Evolutionary conservation across 2,329 filamentous ascomycete genomes (phyloP).

Genomic region (Pseudogymnoascus sp.): DNA sequence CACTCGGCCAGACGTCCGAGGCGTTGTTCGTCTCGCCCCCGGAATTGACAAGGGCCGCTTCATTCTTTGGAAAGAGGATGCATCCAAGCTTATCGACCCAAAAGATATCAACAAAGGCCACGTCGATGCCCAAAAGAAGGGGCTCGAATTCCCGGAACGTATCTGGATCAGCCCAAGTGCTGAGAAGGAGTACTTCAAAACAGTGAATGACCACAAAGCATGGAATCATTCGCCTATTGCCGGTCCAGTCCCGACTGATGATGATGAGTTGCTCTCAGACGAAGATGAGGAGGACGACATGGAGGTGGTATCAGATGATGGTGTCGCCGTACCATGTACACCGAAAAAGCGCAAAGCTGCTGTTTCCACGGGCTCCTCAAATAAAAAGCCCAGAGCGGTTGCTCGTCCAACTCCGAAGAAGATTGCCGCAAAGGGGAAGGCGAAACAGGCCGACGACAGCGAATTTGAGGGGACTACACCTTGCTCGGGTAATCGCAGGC

Average conservation of each 20-base stretch:
- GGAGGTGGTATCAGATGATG: not conserved
- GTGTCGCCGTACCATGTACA: not conserved
- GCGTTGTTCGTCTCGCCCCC: conserved; percentile 6
- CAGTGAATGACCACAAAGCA: not conserved
- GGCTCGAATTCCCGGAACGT: not conserved
- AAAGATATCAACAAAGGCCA: conserved; percentile 11
- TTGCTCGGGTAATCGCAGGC: not conserved
- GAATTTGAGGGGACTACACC: not conserved
- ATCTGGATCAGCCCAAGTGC: not conserved
- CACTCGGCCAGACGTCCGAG: conserved; percentile 22
- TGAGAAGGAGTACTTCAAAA: not conserved
- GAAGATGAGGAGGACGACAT: not conserved
- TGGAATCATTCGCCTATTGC: not conserved
- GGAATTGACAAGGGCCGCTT: conserved; percentile 7
- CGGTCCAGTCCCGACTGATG: not conserved
- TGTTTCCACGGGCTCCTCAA: not conserved
- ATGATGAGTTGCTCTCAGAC: not conserved
- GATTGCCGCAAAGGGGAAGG: not conserved
- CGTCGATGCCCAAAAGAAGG: not conserved
- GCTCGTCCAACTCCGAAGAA: not conserved
- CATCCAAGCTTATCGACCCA: conserved; percentile 5
- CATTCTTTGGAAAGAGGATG: conserved; percentile 8
- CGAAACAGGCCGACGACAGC: not conserved
- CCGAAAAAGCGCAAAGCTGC: not conserved
- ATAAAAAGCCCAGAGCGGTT: not conserved